Evolutionary conservation across 2,329 filamentous ascomycete species (phyloP).

Genomic region (Mycocentrospora acerina): DNA sequence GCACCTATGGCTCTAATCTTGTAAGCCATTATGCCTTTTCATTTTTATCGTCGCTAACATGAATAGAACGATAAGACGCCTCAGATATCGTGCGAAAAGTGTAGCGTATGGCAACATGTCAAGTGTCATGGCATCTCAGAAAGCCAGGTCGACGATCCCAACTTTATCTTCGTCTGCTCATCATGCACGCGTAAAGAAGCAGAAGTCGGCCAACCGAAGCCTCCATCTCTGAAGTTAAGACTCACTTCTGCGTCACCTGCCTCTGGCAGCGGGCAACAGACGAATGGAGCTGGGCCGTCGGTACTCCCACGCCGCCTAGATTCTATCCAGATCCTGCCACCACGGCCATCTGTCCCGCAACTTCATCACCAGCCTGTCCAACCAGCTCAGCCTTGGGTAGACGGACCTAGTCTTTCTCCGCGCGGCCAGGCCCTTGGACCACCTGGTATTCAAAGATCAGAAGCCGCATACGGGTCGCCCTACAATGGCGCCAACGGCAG

Average conservation of each 20-base stretch:
- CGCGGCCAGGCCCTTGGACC: slow-evolving; percentile 47
- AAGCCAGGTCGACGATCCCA: slow-evolving; percentile 68
- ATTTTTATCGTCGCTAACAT: slow-evolving; percentile 14
- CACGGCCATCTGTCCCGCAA: slow-evolving; percentile 12
- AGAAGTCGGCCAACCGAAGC: slow-evolving; percentile 62
- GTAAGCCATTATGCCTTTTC: slow-evolving; percentile 37
- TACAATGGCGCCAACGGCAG: slow-evolving; percentile 28
- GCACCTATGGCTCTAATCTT: slow-evolving; percentile 80
- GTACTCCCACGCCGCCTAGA: slow-evolving; percentile 13
- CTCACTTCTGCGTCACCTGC: slow-evolving; percentile 53
- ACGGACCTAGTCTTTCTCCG: slow-evolving; percentile 48
- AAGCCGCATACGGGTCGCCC: slow-evolving; percentile 39
- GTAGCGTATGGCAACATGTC: slow-evolving; percentile 96
- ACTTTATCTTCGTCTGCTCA: slow-evolving; percentile 84
- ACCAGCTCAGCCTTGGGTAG: slow-evolving; percentile 36
- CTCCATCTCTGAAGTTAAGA: slow-evolving; percentile 62
- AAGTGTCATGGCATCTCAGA: slow-evolving; percentile 82
- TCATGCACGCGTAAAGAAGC: slow-evolving; percentile 72
- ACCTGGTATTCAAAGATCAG: slow-evolving; percentile 43
- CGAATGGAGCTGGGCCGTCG: slow-evolving; percentile 20
- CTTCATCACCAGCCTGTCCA: slow-evolving; percentile 21
- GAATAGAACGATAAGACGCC: slow-evolving; percentile 82
- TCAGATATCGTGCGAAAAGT: slow-evolving; percentile 89
- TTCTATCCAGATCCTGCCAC: slow-evolving; percentile 24
- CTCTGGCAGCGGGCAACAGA: slow-evolving; percentile 11